These are phyloP conservation scores for Geotrichum klebahnii DNA, from an alignment of 1,139 yeast species.

Conservation along the genomic window DNA sequence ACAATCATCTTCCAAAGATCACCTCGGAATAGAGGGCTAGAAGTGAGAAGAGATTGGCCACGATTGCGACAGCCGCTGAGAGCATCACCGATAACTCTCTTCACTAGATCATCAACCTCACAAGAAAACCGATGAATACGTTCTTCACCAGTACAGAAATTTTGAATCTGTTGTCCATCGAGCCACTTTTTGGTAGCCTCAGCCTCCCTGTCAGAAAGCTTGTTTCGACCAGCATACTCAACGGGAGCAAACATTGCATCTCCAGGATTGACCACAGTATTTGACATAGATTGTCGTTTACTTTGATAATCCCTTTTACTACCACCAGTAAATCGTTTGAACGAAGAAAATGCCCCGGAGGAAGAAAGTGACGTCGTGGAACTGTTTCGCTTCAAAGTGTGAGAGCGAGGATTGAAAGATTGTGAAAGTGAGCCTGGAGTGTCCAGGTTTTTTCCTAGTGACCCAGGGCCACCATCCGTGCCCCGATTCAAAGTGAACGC, in stretches of 20 bases:
- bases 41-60: slow-evolving; percentile 33
- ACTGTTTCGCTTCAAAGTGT: slow-evolving; percentile 18
- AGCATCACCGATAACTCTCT: slow-evolving; percentile 36
- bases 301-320: slow-evolving; percentile 29
- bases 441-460: neutral
- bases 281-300: slow-evolving; percentile 34
- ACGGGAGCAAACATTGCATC: slow-evolving; percentile 37
- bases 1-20: slow-evolving; percentile 34
- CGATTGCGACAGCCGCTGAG: slow-evolving; percentile 27
- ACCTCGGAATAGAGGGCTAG: slow-evolving; percentile 29
- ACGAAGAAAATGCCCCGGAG: slow-evolving; percentile 27
- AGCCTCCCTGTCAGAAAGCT: slow-evolving; percentile 39
- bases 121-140: slow-evolving; percentile 39
- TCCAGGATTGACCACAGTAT: slow-evolving; percentile 16
- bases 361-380: slow-evolving; percentile 19
- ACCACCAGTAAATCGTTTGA: slow-evolving; percentile 31
- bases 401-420: neutral
- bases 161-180: slow-evolving; percentile 36
- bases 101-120: slow-evolving; percentile 38
- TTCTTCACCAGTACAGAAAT: slow-evolving; percentile 40
- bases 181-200: slow-evolving; percentile 37
- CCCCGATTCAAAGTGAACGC: slow-evolving; percentile 25
- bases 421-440: neutral
- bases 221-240: slow-evolving; percentile 34
- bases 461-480: slow-evolving; percentile 4